Conservation (phyloP, 352 stramenopile species). For the Globisporangium radiosum region DNA sequence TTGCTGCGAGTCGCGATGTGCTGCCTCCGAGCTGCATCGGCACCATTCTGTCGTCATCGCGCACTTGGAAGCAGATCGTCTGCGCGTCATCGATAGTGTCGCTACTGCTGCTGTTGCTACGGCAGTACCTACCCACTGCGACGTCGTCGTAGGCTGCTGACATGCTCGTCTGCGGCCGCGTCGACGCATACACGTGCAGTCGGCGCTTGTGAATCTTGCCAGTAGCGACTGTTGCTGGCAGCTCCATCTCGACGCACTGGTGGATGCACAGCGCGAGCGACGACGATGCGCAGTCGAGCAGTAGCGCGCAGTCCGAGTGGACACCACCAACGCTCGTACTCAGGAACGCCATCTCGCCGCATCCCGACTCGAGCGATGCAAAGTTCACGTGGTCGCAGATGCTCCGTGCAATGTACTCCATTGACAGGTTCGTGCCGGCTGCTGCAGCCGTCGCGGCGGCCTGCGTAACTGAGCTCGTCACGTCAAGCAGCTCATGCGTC, state of each 20-base stretch:
- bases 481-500: conserved; percentile 52
- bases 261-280: conserved; percentile 38
- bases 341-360: conserved; percentile 50
- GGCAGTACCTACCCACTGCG: neutral
- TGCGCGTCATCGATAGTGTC: neutral
- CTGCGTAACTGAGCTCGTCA: conserved; percentile 42
- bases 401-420: conserved; percentile 54
- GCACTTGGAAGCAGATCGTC: conserved; percentile 28
- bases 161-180: conserved; percentile 12
- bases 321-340: conserved; percentile 15
- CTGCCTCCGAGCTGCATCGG: neutral
- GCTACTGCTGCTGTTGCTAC: conserved; percentile 1
- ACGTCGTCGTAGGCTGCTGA: neutral
- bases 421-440: conserved; percentile 60
- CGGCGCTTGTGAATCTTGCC: conserved; percentile 11
- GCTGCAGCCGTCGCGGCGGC: conserved; percentile 51
- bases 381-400: conserved; percentile 63
- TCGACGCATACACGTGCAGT: conserved; percentile 32
- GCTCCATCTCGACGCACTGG: conserved; percentile 21
- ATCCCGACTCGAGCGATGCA: conserved; percentile 22
- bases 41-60: conserved; percentile 4
- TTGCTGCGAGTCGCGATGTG: neutral
- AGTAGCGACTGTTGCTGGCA: neutral
- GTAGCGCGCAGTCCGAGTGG: conserved; percentile 15
- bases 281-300: conserved; percentile 16